phyloP scores from a whole-genome alignment of 2,329 filamentous ascomycete genomes.

The Cercospora canescens region DNA sequence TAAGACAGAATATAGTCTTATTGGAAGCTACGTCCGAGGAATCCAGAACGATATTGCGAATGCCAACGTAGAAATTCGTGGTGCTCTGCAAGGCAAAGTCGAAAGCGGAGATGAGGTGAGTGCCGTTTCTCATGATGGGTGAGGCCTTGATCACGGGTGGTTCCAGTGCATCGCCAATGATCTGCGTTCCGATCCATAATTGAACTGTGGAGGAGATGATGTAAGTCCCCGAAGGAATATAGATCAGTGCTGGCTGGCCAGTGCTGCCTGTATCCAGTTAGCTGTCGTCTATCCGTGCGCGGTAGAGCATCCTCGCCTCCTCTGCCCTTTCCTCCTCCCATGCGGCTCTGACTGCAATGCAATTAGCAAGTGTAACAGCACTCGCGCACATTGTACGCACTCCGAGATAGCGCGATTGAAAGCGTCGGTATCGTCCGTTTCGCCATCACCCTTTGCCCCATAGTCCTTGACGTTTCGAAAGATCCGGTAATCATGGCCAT shows the following conservation, averaged over 20 bases:
- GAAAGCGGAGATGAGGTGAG: constrained; percentile 24
- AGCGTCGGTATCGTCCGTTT: constrained; percentile 81
- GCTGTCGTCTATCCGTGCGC: background rate
- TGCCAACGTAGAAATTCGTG: constrained; percentile 32
- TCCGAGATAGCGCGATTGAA: constrained; percentile 77
- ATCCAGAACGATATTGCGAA: constrained; percentile 33
- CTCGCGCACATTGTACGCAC: background rate
- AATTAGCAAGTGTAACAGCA: background rate
- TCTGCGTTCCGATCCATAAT: constrained; percentile 88
- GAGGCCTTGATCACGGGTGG: constrained; percentile 67
- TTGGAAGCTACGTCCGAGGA: constrained; percentile 23
- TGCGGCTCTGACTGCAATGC: constrained; percentile 13
- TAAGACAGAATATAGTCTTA: constrained; percentile 24
- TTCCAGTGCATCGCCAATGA: constrained; percentile 74
- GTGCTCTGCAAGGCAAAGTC: constrained; percentile 28
- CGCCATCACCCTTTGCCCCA: constrained; percentile 56
- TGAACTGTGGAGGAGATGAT: constrained; percentile 74
- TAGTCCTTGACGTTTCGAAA: constrained; percentile 50
- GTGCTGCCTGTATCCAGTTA: constrained; percentile 33
- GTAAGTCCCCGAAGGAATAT: constrained; percentile 31
- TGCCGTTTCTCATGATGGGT: constrained; percentile 18
- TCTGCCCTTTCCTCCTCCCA: constrained; percentile 11
- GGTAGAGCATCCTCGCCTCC: background rate
- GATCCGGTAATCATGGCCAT: constrained; percentile 58
- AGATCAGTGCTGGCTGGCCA: constrained; percentile 57